Evolutionary conservation across 1,284 basidiomycete species (phyloP).

Genomic region (Moesziomyces parantarcticus): DNA sequence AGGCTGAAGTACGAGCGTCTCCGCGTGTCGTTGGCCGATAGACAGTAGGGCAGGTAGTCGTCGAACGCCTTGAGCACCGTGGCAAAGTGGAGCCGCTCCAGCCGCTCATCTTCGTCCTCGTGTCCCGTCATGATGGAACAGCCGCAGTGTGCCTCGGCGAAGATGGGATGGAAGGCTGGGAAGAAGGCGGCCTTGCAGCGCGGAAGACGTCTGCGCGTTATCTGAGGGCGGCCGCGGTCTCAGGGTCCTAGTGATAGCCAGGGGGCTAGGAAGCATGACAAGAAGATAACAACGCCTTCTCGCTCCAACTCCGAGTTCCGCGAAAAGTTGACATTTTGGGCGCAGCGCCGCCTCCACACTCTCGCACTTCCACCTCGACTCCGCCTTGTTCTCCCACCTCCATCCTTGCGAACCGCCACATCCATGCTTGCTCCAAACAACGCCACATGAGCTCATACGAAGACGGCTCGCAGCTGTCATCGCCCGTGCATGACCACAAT

Average conservation of each 20-base stretch:
- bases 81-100: constrained; percentile 60
- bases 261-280: no score
- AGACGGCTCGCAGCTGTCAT: neutral
- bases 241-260: no score
- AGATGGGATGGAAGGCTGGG: no score
- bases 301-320: constrained; percentile 21
- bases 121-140: no score
- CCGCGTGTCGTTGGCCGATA: constrained; percentile 57
- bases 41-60: constrained; percentile 62
- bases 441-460: neutral
- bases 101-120: constrained; percentile 33
- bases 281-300: constrained; percentile 9
- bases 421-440: neutral
- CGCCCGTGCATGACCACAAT: neutral
- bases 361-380: neutral
- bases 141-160: no score
- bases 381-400: neutral
- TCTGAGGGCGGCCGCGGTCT: no score
- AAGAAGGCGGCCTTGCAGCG: no score
- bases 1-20: constrained; percentile 56
- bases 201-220: no score
- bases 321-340: neutral
- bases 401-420: no score
- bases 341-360: neutral
- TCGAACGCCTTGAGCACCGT: constrained; percentile 61